A percentile compares a stretch with the other conserved stretches of the same genome.
These are phyloP conservation scores for Russula lepida DNA, from an alignment of 768 basidiomycete species.

Conservation along the genomic window DNA sequence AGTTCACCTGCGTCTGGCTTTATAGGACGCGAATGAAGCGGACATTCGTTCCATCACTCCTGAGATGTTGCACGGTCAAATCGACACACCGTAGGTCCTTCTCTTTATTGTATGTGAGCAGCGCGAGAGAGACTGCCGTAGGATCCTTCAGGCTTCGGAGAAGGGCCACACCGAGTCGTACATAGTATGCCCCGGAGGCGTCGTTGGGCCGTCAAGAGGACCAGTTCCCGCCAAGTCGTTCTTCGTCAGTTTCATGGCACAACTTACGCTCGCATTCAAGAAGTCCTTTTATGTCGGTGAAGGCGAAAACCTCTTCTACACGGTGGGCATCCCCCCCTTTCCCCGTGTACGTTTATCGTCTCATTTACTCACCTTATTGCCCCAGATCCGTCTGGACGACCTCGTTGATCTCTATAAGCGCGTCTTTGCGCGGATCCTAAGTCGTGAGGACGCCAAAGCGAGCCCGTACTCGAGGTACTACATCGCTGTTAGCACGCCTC, in stretches of 20 bases:
- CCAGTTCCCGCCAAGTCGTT: background rate
- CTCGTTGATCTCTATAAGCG: slow-evolving; percentile 2
- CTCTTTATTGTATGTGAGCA: background rate
- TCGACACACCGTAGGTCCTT: slow-evolving; percentile 7
- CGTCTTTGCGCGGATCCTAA: slow-evolving; percentile 1
- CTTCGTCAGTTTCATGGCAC: background rate
- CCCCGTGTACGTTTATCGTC: background rate
- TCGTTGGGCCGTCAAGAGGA: background rate
- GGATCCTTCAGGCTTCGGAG: background rate
- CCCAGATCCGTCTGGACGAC: slow-evolving; percentile 9
- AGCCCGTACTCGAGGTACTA: slow-evolving; percentile 15
- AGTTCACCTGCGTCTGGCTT: background rate
- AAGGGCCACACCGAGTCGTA: slow-evolving; percentile 3
- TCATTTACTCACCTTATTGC: background rate
- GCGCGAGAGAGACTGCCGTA: background rate
- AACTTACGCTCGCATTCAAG: background rate
- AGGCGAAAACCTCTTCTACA: background rate
- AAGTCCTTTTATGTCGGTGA: background rate
- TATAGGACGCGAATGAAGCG: slow-evolving; percentile 4
- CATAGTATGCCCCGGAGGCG: slow-evolving; percentile 4
- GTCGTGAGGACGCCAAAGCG: background rate
- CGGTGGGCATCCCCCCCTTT: background rate
- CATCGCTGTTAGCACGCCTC: background rate
- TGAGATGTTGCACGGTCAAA: slow-evolving; percentile 11
- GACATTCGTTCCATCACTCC: slow-evolving; percentile 11